Conservation (phyloP, 73 alveolate genomes). For the Paramecium sonneborni region DNA sequence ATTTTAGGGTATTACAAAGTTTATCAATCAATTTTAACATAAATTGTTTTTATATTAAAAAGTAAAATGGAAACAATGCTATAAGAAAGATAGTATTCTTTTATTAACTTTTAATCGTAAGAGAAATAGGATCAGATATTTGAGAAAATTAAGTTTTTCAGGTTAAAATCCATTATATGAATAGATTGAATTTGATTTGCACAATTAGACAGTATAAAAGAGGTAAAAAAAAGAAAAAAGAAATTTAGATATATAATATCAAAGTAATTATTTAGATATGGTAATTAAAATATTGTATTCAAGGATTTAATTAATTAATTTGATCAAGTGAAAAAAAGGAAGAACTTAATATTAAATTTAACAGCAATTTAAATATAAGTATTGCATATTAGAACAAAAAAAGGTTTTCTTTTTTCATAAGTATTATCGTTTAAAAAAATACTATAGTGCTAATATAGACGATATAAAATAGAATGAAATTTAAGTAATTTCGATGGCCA, state of each 20-base stretch:
- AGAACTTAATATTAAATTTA: slow-evolving; percentile 5
- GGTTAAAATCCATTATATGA: slow-evolving; percentile 23
- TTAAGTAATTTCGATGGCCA: background rate
- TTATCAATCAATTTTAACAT: slow-evolving; percentile 26
- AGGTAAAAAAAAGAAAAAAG: background rate
- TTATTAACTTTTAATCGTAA: slow-evolving; percentile 30
- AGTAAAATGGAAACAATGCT: background rate
- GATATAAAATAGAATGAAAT: background rate
- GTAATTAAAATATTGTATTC: background rate
- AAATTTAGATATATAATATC: background rate
- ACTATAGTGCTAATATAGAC: background rate
- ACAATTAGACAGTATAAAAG: slow-evolving; percentile 12
- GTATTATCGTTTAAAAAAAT: background rate
- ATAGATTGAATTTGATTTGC: slow-evolving; percentile 25
- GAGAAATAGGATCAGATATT: slow-evolving; percentile 5
- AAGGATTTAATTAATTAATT: slow-evolving; percentile 16
- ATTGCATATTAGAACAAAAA: background rate
- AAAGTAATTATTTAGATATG: slow-evolving; percentile 23
- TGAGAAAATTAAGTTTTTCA: background rate
- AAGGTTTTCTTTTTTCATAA: background rate
- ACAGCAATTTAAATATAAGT: background rate
- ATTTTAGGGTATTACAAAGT: background rate
- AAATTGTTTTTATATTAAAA: background rate
- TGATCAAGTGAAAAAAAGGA: slow-evolving; percentile 23
- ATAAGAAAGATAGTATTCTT: background rate